These are phyloP conservation scores for Botryotinia convoluta DNA, from an alignment of 2,329 filamentous ascomycete species.

Conservation along the genomic window DNA sequence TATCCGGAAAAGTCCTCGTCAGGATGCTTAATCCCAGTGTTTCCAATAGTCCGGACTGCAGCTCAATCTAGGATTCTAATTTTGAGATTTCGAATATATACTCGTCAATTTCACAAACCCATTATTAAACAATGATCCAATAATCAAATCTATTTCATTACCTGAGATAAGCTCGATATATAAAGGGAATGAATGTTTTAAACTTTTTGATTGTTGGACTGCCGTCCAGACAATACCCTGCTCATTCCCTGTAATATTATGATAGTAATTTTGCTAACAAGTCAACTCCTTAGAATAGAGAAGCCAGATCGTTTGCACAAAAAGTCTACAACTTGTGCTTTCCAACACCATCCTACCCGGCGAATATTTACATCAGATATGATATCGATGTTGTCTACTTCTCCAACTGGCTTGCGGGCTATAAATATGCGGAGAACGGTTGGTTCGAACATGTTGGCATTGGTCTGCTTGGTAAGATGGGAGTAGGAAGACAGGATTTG, in stretches of 20 bases:
- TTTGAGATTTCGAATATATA: not conserved
- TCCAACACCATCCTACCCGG: not conserved
- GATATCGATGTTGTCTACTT: slow-evolving; percentile 4
- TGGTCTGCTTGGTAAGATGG: slow-evolving; percentile 11
- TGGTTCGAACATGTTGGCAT: slow-evolving; percentile 9
- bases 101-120: not conserved
- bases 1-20: too few species aligned
- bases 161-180: not conserved
- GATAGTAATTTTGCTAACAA: slow-evolving; percentile 1
- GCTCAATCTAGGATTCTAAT: not conserved
- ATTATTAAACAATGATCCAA: not conserved
- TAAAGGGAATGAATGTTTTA: not conserved
- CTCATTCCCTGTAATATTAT: not conserved
- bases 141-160: not conserved
- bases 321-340: slow-evolving; percentile 1
- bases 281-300: not conserved
- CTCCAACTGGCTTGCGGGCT: not conserved
- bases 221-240: not conserved
- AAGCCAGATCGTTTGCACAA: not conserved
- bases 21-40: not conserved
- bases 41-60: not conserved
- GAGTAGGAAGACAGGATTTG: not conserved
- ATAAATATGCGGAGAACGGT: not conserved
- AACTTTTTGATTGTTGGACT: not conserved
- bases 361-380: slow-evolving; percentile 8